Evolutionary conservation across 2,329 filamentous ascomycete species (phyloP).

Genomic region (Fulvia fulva): DNA sequence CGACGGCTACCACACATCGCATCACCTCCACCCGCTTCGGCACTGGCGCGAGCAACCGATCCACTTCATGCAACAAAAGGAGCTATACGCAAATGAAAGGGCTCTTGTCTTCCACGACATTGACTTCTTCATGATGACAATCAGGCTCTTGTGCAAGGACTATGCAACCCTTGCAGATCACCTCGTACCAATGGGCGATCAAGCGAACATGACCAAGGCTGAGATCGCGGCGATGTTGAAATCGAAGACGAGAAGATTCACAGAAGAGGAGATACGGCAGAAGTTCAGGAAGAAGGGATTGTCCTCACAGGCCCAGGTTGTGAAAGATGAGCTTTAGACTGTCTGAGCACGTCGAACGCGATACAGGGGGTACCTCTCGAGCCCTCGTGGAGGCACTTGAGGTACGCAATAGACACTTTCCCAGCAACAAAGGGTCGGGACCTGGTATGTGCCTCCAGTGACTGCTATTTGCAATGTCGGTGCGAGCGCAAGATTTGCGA

Average conservation of each 20-base stretch:
- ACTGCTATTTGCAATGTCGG: no score
- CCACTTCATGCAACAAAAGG: slow-evolving; percentile 67
- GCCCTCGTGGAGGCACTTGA: no score
- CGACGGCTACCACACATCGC: slow-evolving; percentile 77
- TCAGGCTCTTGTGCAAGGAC: slow-evolving; percentile 65
- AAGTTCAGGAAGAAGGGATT: slow-evolving; percentile 45
- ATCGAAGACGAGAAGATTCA: slow-evolving; percentile 62
- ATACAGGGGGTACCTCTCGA: no score
- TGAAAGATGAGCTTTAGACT: neutral
- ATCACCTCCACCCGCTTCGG: slow-evolving; percentile 71
- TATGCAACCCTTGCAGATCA: slow-evolving; percentile 66
- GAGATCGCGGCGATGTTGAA: slow-evolving; percentile 61
- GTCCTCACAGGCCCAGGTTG: neutral
- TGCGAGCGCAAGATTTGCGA: no score
- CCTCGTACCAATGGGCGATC: slow-evolving; percentile 69
- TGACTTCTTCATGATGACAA: slow-evolving; percentile 73
- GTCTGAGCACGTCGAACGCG: neutral
- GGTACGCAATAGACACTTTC: no score
- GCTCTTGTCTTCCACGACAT: slow-evolving; percentile 78
- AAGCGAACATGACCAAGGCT: slow-evolving; percentile 62
- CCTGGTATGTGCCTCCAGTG: no score
- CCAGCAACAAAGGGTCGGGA: no score
- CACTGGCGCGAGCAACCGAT: slow-evolving; percentile 80
- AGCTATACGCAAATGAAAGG: slow-evolving; percentile 60
- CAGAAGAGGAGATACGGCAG: slow-evolving; percentile 58